Evolutionary conservation across 1,139 yeast species (phyloP).

Genomic region (Nakaseomyces sp.): DNA sequence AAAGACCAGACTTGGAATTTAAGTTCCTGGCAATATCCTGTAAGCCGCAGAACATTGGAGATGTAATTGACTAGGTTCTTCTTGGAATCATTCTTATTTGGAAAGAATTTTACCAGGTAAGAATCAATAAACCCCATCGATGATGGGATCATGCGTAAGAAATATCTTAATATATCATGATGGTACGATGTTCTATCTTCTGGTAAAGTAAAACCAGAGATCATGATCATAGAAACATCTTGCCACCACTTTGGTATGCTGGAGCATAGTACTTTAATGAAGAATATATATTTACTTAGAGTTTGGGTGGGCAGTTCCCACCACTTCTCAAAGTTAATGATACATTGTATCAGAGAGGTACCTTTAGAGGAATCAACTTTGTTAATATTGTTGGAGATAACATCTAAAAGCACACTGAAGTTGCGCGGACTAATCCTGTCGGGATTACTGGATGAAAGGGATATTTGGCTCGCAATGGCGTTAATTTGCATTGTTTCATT

Average conservation of each 20-base stretch:
- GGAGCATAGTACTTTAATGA: slow-evolving; percentile 69
- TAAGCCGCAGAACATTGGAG: slow-evolving; percentile 48
- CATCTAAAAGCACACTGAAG: slow-evolving; percentile 38
- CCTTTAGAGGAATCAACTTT: slow-evolving; percentile 40
- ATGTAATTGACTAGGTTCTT: slow-evolving; percentile 54
- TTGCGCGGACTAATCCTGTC: slow-evolving; percentile 39
- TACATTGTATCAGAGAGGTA: slow-evolving; percentile 39
- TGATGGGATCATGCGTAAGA: slow-evolving; percentile 72
- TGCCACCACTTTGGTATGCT: slow-evolving; percentile 85
- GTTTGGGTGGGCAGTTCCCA: slow-evolving; percentile 36
- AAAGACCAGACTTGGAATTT: slow-evolving; percentile 71
- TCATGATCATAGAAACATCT: slow-evolving; percentile 62
- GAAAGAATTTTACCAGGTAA: slow-evolving; percentile 53
- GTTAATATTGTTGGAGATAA: slow-evolving; percentile 44
- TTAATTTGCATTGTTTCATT: slow-evolving; percentile 39
- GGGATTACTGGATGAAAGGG: slow-evolving; percentile 35
- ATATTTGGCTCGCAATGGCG: slow-evolving; percentile 39
- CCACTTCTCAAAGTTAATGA: slow-evolving; percentile 53
- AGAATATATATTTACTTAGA: slow-evolving; percentile 52
- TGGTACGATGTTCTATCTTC: slow-evolving; percentile 39
- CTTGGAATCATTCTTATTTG: slow-evolving; percentile 65
- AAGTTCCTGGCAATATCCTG: slow-evolving; percentile 67
- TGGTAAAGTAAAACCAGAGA: slow-evolving; percentile 45
- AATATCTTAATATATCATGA: slow-evolving; percentile 56
- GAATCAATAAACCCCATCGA: slow-evolving; percentile 58